phyloP scores from a whole-genome alignment of 2,329 filamentous ascomycete genomes.

The Fusarium fracticaudum region DNA sequence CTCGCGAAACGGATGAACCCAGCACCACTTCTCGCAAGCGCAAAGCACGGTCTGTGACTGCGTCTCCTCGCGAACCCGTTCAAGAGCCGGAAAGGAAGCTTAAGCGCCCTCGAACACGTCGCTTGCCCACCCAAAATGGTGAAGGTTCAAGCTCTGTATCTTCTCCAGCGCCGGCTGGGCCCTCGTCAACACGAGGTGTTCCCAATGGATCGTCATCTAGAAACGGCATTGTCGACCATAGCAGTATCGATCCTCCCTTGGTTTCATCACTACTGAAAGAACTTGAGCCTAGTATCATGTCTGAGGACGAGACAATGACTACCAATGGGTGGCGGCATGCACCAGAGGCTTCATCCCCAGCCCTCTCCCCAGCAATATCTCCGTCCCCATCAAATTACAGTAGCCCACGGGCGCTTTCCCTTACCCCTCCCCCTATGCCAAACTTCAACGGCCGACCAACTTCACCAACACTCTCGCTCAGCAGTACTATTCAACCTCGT shows the following conservation, averaged over 20 bases:
- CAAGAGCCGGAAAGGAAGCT: conserved; percentile 82
- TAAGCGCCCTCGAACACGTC: conserved; percentile 85
- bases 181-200: conserved; percentile 39
- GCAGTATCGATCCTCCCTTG: conserved; percentile 74
- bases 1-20: conserved; percentile 72
- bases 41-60: conserved; percentile 74
- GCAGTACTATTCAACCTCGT: conserved; percentile 76
- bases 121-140: conserved; percentile 61
- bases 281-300: conserved; percentile 73
- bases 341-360: conserved; percentile 65
- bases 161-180: conserved; percentile 45
- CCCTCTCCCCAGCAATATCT: conserved; percentile 72
- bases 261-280: conserved; percentile 88
- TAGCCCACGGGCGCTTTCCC: conserved; percentile 73
- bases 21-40: conserved; percentile 72
- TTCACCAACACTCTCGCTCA: conserved; percentile 73
- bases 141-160: conserved; percentile 58
- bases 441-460: conserved; percentile 63
- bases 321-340: conserved; percentile 45
- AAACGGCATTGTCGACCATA: conserved; percentile 34
- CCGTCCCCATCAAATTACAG: conserved; percentile 71
- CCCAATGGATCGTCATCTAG: conserved; percentile 36
- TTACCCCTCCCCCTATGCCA: conserved; percentile 74
- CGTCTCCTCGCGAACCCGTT: conserved; percentile 73
- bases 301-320: conserved; percentile 62